Percentiles rank a stretch among this genome's conserved stretches.
Evolutionary conservation across 2,329 filamentous ascomycete species (phyloP).

Genomic region (Zymoseptoria ardabiliae): DNA sequence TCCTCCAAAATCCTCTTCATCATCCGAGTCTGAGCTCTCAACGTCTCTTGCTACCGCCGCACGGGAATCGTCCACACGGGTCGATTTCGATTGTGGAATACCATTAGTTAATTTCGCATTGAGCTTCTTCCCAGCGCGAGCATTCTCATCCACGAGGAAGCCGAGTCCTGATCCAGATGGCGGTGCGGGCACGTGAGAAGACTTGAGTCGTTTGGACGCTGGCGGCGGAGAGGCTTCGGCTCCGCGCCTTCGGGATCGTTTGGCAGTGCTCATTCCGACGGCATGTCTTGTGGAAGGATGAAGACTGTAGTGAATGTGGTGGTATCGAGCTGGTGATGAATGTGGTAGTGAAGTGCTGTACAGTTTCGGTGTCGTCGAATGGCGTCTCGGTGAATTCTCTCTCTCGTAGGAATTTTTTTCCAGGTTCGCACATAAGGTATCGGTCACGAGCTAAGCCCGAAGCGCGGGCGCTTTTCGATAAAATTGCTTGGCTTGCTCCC

Average conservation of each 20-base stretch:
- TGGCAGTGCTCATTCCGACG: constrained; percentile 29
- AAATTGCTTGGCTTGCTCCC: neutral
- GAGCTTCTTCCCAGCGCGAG: constrained; percentile 31
- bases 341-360: neutral
- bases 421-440: neutral
- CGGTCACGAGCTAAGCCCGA: neutral
- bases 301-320: constrained; percentile 1
- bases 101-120: constrained; percentile 47
- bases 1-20: constrained; percentile 24
- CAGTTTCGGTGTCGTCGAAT: constrained; percentile 3
- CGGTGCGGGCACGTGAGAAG: constrained; percentile 24
- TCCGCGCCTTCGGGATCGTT: constrained; percentile 26
- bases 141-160: constrained; percentile 31
- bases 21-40: constrained; percentile 17
- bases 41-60: constrained; percentile 41
- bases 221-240: constrained; percentile 24
- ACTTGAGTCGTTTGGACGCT: constrained; percentile 28
- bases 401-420: constrained; percentile 1
- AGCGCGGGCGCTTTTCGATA: neutral
- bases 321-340: constrained; percentile 1
- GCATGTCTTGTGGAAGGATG: constrained; percentile 14
- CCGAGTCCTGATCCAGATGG: constrained; percentile 21
- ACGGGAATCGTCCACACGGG: constrained; percentile 51
- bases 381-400: constrained; percentile 4
- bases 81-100: constrained; percentile 43